phyloP scores from a whole-genome alignment of 1,284 basidiomycete genomes.

The Pseudozyma flocculosa region DNA sequence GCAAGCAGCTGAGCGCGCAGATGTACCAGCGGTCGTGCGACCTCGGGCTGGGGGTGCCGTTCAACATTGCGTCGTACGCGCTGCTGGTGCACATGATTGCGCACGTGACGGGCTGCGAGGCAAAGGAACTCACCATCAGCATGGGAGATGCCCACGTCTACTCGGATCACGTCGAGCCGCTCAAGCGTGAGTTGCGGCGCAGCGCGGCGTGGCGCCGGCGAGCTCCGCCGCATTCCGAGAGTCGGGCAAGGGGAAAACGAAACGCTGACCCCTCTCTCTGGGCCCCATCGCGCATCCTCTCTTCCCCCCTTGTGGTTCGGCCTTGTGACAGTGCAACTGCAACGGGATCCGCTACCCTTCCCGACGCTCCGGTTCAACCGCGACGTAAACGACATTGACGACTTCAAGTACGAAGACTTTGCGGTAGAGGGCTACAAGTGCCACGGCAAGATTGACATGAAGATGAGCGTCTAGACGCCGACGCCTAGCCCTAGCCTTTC shows the following conservation, averaged over 20 bases:
- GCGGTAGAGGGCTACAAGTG: conserved; percentile 83
- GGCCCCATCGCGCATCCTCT: too few relatives aligned
- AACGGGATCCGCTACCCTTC: conserved; percentile 76
- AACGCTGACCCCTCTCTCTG: too few relatives aligned
- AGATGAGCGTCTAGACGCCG: conserved; percentile 80
- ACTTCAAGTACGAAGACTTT: conserved; percentile 78
- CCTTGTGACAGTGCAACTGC: conserved; percentile 65
- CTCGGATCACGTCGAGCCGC: conserved; percentile 82
- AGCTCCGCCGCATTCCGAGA: too few relatives aligned
- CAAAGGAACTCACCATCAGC: conserved; percentile 85
- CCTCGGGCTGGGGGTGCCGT: conserved; percentile 85
- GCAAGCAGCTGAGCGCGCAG: conserved; percentile 71
- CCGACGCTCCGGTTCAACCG: conserved; percentile 73
- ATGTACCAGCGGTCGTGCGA: conserved; percentile 99
- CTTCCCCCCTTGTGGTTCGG: too few relatives aligned
- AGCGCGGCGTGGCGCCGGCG: too few relatives aligned
- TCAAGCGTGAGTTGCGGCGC: conserved; percentile 62
- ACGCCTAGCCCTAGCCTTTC: too few relatives aligned
- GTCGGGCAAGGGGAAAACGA: too few relatives aligned
- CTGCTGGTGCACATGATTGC: conserved; percentile 96
- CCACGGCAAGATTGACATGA: conserved; percentile 86
- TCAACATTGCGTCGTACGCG: conserved; percentile 98
- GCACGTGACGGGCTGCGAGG: conserved; percentile 78
- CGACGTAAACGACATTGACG: conserved; percentile 73
- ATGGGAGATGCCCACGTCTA: conserved; percentile 97